phyloP scores from a whole-genome alignment of 257 asterid species.

The Datura wrightii region DNA sequence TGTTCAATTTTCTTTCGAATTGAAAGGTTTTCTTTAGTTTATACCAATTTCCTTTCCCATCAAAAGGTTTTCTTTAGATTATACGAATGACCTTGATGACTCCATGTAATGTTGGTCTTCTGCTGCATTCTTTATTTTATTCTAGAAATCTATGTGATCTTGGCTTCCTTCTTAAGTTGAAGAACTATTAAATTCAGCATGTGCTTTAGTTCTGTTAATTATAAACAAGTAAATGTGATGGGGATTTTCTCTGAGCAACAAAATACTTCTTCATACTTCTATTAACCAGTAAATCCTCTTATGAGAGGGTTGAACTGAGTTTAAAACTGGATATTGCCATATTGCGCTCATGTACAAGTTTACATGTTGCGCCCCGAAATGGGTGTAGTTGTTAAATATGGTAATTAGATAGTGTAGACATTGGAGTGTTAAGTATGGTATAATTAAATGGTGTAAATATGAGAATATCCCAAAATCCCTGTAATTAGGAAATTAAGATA shows the following conservation, averaged over 20 bases:
- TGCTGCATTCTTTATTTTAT: neutral
- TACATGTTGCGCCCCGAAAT: neutral
- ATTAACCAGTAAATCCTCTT: constrained; percentile 10
- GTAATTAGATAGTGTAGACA: too few species aligned
- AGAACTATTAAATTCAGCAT: neutral
- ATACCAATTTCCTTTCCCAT: too few species aligned
- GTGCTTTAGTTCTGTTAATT: constrained; percentile 9
- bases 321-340: neutral
- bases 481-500: too few species aligned
- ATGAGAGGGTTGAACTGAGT: neutral
- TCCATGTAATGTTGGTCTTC: constrained; percentile 13
- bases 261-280: constrained; percentile 3
- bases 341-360: neutral
- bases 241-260: constrained; percentile 15
- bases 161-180: constrained; percentile 19
- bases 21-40: neutral
- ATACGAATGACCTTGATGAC: constrained; percentile 21
- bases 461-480: too few species aligned
- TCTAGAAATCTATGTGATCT: neutral
- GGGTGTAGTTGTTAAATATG: too few species aligned
- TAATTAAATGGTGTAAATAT: too few species aligned
- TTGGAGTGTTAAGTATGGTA: too few species aligned
- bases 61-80: neutral
- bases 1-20: constrained; percentile 9
- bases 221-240: neutral